Percentiles rank a stretch among this genome's conserved stretches.
These are phyloP conservation scores for Bruguiera parviflora DNA, from an alignment of 345 rosid genomes.

Conservation along the genomic window DNA sequence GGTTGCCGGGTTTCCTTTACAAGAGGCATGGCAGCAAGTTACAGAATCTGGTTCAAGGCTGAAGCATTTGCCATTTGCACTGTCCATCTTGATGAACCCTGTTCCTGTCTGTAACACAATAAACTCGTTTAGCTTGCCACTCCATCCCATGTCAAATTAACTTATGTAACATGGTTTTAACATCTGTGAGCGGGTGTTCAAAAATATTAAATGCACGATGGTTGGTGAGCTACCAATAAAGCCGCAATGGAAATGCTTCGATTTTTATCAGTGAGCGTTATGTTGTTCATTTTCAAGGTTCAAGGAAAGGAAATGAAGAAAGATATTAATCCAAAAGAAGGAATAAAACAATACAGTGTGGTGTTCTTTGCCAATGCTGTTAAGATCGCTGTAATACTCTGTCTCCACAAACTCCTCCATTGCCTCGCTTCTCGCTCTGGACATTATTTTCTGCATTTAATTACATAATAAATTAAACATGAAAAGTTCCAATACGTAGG, in stretches of 20 bases:
- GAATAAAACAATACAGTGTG: constrained; percentile 39
- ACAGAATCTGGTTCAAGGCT: constrained; percentile 31
- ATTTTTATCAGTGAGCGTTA: too few species aligned
- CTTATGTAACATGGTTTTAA: too few species aligned
- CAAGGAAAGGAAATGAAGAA: too few species aligned
- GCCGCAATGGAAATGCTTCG: too few species aligned
- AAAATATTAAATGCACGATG: too few species aligned
- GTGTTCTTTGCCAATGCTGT: constrained; percentile 55
- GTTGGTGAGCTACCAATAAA: too few species aligned
- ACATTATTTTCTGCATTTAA: constrained; percentile 35
- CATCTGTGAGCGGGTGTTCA: too few species aligned
- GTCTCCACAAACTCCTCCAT: constrained; percentile 61
- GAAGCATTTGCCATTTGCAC: constrained; percentile 28
- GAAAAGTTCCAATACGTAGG: too few species aligned
- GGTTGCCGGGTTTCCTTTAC: constrained; percentile 69
- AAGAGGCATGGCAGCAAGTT: constrained; percentile 34
- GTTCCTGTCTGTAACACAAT: constrained; percentile 54
- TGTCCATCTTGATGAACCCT: constrained; percentile 54
- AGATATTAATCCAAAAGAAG: too few species aligned
- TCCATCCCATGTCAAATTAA: neutral
- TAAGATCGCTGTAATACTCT: constrained; percentile 59
- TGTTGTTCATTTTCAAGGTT: too few species aligned
- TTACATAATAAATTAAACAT: neutral
- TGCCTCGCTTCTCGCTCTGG: constrained; percentile 26
- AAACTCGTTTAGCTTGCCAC: too few species aligned